Evolutionary conservation across 129 eudicot species (phyloP).

Genomic region (Ambrosia artemisiifolia): DNA sequence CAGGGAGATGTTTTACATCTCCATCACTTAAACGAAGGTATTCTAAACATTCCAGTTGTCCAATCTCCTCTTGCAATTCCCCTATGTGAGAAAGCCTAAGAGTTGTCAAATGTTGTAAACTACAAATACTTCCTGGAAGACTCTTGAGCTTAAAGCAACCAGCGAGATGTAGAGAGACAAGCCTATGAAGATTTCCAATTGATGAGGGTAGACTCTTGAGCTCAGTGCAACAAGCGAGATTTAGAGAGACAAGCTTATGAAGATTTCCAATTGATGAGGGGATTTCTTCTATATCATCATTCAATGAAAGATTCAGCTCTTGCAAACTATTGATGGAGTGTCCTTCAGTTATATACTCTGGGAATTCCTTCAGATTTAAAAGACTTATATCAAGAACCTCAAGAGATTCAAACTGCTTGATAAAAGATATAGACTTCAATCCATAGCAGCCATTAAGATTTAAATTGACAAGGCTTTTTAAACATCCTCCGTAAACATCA

Average conservation of each 20-base stretch:
- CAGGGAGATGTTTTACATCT: neutral
- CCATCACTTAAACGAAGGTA: neutral
- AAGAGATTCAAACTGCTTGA: neutral
- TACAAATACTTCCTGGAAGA: neutral
- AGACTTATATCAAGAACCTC: neutral
- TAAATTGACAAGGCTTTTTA: neutral
- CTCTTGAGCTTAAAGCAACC: neutral
- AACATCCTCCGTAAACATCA: neutral
- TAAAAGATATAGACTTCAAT: neutral
- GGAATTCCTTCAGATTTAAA: neutral
- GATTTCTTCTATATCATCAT: neutral
- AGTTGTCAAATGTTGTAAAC: neutral
- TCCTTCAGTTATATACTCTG: neutral
- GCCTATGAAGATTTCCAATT: constrained; percentile 4
- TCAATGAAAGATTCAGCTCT: neutral
- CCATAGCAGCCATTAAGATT: neutral
- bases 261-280: constrained; percentile 8
- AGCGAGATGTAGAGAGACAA: neutral
- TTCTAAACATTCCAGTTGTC: neutral
- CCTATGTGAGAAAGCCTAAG: neutral
- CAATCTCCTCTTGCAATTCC: neutral
- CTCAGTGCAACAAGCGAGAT: neutral
- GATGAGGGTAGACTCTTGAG: neutral
- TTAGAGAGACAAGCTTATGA: neutral
- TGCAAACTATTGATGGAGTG: neutral